These are phyloP conservation scores for Coemansia sp. DNA, from an alignment of 192 early-diverging fungal genomes.

Conservation along the genomic window DNA sequence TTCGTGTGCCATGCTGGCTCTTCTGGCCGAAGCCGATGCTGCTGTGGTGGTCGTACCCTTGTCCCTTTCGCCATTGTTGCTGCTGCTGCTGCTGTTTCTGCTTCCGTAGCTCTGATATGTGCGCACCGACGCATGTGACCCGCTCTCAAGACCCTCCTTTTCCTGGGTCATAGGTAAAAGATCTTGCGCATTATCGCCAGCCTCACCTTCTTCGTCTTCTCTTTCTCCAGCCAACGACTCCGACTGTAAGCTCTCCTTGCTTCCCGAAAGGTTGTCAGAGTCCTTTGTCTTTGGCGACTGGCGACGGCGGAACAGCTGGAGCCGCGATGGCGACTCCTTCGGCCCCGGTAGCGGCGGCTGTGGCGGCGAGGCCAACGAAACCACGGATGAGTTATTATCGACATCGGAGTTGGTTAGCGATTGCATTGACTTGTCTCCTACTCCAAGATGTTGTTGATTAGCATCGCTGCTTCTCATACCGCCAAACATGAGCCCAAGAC, in stretches of 20 bases:
- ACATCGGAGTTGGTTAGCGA: background rate
- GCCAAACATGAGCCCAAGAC: conserved; percentile 46
- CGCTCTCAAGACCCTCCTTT: background rate
- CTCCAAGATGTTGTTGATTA: background rate
- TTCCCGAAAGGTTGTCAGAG: background rate
- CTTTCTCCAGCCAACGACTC: background rate
- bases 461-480: background rate
- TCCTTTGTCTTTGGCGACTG: background rate
- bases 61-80: background rate
- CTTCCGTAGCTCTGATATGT: conserved; percentile 10
- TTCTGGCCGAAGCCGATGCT: too few relatives aligned
- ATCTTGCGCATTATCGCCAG: background rate
- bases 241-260: conserved; percentile 1
- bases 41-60: too few relatives aligned
- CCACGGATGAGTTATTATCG: background rate
- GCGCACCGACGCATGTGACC: background rate
- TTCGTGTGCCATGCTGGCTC: conserved; percentile 13
- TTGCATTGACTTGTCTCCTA: background rate
- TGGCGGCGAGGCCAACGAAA: background rate
- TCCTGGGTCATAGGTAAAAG: background rate
- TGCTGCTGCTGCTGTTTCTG: background rate
- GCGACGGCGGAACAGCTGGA: conserved; percentile 41
- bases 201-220: too few relatives aligned
- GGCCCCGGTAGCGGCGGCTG: background rate
- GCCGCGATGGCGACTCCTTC: conserved; percentile 14